Conservation (phyloP, 2,329 filamentous ascomycete genomes). For the Hyphodiscus sp. region DNA sequence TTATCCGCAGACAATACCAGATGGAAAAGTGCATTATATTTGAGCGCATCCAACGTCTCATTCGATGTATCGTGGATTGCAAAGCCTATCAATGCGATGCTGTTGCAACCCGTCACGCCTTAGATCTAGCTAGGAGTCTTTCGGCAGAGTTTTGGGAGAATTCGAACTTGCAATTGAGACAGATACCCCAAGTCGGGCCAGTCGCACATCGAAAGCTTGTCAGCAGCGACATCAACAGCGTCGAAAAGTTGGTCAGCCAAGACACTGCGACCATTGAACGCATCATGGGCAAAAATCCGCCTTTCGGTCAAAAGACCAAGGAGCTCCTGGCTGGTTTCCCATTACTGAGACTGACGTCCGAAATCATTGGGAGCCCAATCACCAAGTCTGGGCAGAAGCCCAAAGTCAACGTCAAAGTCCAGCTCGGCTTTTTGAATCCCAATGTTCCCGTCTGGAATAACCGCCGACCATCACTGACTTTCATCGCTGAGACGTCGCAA, state of each 20-base stretch:
- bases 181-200: conserved; percentile 72
- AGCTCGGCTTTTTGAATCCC: conserved; percentile 66
- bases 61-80: conserved; percentile 73
- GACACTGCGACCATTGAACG: conserved; percentile 71
- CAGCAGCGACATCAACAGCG: conserved; percentile 60
- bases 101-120: conserved; percentile 56
- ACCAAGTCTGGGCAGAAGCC: conserved; percentile 36
- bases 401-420: conserved; percentile 56
- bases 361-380: conserved; percentile 26
- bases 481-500: conserved; percentile 66
- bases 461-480: conserved; percentile 62
- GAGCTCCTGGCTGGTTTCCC: conserved; percentile 66
- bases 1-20: conserved; percentile 49
- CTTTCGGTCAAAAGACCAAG: conserved; percentile 68
- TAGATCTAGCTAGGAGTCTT: conserved; percentile 74
- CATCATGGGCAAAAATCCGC: conserved; percentile 70
- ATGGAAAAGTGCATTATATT: conserved; percentile 60
- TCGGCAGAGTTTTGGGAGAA: conserved; percentile 71
- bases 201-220: conserved; percentile 70
- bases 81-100: conserved; percentile 56
- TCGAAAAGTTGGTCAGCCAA: conserved; percentile 61
- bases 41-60: conserved; percentile 60
- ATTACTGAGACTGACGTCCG: conserved; percentile 37
- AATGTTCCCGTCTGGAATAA: conserved; percentile 56
- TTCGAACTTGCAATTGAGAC: conserved; percentile 71